phyloP scores from a whole-genome alignment of 2,329 filamentous ascomycete species.

The Colletotrichum higginsianum region DNA sequence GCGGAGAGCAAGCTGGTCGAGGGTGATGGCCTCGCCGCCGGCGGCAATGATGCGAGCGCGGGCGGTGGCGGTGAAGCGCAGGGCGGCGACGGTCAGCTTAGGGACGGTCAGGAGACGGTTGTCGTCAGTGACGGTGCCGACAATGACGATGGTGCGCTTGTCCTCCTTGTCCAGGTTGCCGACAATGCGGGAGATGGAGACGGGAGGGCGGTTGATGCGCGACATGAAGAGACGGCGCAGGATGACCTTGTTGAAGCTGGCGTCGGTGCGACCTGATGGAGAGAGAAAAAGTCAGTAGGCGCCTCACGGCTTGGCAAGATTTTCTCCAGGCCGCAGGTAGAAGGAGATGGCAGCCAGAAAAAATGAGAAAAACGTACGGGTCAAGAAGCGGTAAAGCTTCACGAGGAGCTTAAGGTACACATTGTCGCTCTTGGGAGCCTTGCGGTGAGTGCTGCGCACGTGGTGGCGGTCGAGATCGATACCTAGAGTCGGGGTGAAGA shows the following conservation, averaged over 20 bases:
- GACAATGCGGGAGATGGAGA: conserved; percentile 93
- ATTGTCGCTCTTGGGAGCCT: conserved; percentile 98
- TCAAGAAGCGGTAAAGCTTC: conserved; percentile 98
- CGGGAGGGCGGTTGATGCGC: conserved; percentile 96
- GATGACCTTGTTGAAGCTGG: conserved; percentile 98
- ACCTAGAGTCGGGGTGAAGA: conserved; percentile 67
- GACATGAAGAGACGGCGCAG: conserved; percentile 98
- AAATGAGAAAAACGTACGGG: conserved; percentile 75
- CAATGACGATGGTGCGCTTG: conserved; percentile 91
- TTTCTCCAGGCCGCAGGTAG: neutral
- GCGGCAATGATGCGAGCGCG: conserved; percentile 94
- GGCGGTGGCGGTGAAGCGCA: conserved; percentile 96
- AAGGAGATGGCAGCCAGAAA: too few species aligned
- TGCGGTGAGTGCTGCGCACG: conserved; percentile 83
- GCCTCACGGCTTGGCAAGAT: neutral
- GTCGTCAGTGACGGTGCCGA: conserved; percentile 98
- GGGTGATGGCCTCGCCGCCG: conserved; percentile 93
- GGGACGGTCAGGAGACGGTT: conserved; percentile 92
- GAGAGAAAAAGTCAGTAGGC: neutral
- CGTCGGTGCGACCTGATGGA: conserved; percentile 87
- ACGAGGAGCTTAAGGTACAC: conserved; percentile 97
- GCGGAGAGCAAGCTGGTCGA: conserved; percentile 97
- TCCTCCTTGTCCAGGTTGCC: conserved; percentile 77
- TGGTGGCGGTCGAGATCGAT: conserved; percentile 81
- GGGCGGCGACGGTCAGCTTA: conserved; percentile 93